phyloP scores from a whole-genome alignment of 2,329 filamentous ascomycete genomes.

The Calonectria henricotiae region DNA sequence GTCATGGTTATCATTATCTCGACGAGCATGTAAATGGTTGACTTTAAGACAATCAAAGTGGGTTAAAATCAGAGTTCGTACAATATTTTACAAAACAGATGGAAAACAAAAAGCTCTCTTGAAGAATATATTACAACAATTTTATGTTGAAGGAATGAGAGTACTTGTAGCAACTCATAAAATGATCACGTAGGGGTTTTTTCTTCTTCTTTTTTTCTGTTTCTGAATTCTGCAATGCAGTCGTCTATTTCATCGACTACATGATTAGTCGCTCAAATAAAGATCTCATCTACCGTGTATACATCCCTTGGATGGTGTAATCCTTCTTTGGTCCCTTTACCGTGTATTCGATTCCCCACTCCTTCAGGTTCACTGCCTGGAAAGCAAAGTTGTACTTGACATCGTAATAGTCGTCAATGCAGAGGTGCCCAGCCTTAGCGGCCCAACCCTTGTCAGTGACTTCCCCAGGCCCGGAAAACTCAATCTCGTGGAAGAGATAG shows the following conservation, averaged over 20 bases:
- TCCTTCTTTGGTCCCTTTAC: slow-evolving; percentile 84
- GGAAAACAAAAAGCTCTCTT: no score
- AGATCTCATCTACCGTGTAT: slow-evolving; percentile 59
- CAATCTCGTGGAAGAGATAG: slow-evolving; percentile 83
- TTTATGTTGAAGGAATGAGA: no score
- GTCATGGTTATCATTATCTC: no score
- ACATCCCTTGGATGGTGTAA: slow-evolving; percentile 74
- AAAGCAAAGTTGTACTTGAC: slow-evolving; percentile 80
- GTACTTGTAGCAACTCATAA: no score
- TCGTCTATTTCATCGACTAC: background rate
- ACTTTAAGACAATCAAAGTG: no score
- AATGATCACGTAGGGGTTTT: no score
- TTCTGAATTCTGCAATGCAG: no score
- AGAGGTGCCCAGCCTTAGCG: slow-evolving; percentile 79
- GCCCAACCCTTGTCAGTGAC: slow-evolving; percentile 68
- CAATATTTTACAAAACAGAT: no score
- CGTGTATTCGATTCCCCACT: slow-evolving; percentile 76
- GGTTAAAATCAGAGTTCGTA: no score
- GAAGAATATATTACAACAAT: no score
- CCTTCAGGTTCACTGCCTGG: slow-evolving; percentile 69
- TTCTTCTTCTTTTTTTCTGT: no score
- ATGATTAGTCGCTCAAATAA: background rate
- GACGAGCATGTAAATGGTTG: no score
- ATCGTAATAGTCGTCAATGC: slow-evolving; percentile 80
- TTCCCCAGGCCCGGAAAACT: slow-evolving; percentile 67